Evolutionary conservation across 805 yeast species (phyloP).

Genomic region (Metschnikowia reukaufii): DNA sequence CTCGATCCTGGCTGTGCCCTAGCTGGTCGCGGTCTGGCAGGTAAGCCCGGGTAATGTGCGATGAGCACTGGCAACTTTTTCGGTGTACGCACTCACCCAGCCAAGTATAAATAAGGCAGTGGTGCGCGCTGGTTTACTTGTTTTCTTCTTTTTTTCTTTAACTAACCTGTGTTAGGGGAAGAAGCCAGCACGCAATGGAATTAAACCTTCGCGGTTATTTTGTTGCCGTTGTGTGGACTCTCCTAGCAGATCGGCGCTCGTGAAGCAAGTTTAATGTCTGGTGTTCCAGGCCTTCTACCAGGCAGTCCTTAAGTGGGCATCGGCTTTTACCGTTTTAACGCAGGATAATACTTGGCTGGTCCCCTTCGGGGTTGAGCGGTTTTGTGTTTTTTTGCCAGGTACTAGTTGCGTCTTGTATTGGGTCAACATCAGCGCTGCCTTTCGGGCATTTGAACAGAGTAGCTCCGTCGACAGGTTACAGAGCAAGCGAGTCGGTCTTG

Average conservation of each 20-base stretch:
- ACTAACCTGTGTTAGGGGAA: slow-evolving; percentile 43
- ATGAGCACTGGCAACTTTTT: slow-evolving; percentile 5
- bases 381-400: slow-evolving; percentile 18
- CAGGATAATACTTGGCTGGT: slow-evolving; percentile 28
- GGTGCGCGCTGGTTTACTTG: slow-evolving; percentile 11
- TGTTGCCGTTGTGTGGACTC: slow-evolving; percentile 33
- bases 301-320: slow-evolving; percentile 21
- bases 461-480: slow-evolving; percentile 99
- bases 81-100: slow-evolving; percentile 9
- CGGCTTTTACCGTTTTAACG: slow-evolving; percentile 21
- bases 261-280: slow-evolving; percentile 53
- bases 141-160: not conserved
- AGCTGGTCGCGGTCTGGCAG: slow-evolving; percentile 6
- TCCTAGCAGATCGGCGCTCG: slow-evolving; percentile 71
- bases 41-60: slow-evolving; percentile 13
- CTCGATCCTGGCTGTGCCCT: slow-evolving; percentile 1
- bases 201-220: slow-evolving; percentile 34
- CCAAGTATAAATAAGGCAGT: slow-evolving; percentile 3
- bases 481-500: slow-evolving; percentile 65
- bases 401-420: slow-evolving; percentile 15
- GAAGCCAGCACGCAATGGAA: slow-evolving; percentile 38
- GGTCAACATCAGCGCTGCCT: slow-evolving; percentile 17
- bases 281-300: slow-evolving; percentile 55
- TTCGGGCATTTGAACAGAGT: slow-evolving; percentile 63
- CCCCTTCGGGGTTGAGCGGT: slow-evolving; percentile 58